phyloP scores from a whole-genome alignment of 2,329 filamentous ascomycete species.

The Zymoseptoria ardabiliae region DNA sequence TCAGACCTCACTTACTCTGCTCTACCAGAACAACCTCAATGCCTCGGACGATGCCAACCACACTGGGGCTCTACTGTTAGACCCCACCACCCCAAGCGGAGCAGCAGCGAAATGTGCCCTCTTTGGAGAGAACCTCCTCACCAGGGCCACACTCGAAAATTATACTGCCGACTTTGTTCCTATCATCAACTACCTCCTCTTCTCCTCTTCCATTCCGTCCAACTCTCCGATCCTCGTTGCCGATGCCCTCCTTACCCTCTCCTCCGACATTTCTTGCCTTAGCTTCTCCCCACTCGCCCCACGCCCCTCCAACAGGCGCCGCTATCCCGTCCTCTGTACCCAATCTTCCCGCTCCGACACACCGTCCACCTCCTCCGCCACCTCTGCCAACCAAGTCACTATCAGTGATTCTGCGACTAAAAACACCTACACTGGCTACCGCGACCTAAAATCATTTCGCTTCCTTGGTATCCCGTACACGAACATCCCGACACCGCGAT shows the following conservation, averaged over 20 bases:
- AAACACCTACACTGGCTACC: conserved; percentile 44
- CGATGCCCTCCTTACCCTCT: background rate
- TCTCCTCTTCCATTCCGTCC: conserved; percentile 26
- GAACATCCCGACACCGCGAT: conserved; percentile 34
- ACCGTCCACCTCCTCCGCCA: conserved; percentile 28
- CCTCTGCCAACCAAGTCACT: conserved; percentile 33
- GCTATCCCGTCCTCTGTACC: conserved; percentile 45
- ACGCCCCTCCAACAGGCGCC: conserved; percentile 21
- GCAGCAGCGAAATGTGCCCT: conserved; percentile 40
- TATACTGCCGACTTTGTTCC: conserved; percentile 41
- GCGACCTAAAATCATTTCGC: conserved; percentile 47
- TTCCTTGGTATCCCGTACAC: conserved; percentile 44
- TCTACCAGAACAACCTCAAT: conserved; percentile 52
- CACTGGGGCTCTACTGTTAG: conserved; percentile 45
- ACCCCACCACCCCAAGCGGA: conserved; percentile 33
- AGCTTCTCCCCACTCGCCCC: conserved; percentile 21
- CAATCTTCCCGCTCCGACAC: conserved; percentile 37
- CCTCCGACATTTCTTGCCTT: background rate
- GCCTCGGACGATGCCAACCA: conserved; percentile 47
- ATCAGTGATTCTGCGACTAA: conserved; percentile 31
- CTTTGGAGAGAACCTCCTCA: conserved; percentile 43
- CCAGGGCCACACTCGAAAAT: conserved; percentile 35
- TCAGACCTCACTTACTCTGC: conserved; percentile 41
- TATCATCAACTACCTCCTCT: conserved; percentile 39
- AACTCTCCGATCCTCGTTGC: conserved; percentile 23